These are phyloP conservation scores for Ustilago hordei DNA, from an alignment of 1,284 basidiomycete species.

Conservation along the genomic window DNA sequence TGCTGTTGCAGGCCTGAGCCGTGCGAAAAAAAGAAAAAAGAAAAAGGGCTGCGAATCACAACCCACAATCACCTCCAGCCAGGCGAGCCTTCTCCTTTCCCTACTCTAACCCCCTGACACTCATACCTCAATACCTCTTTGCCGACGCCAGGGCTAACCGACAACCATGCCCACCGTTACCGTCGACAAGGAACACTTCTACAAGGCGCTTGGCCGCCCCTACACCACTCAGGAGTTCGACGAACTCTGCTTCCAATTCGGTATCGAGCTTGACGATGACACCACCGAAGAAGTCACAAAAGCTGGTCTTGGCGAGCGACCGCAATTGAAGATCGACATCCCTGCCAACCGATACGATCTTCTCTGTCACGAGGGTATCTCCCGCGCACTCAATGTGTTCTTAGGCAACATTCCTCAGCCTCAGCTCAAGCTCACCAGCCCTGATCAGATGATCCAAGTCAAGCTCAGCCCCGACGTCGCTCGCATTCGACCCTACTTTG, in stretches of 20 bases:
- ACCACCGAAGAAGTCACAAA: conserved; percentile 89
- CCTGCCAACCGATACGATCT: conserved; percentile 98
- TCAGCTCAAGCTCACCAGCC: conserved; percentile 50
- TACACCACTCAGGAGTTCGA: conserved; percentile 88
- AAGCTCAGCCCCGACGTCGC: conserved; percentile 43
- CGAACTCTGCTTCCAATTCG: conserved; percentile 95
- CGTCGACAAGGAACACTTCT: conserved; percentile 95
- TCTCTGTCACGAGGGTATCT: conserved; percentile 95
- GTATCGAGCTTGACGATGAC: conserved; percentile 97
- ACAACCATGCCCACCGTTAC: conserved; percentile 87
- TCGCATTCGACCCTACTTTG: conserved; percentile 89
- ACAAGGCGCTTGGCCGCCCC: conserved; percentile 82
- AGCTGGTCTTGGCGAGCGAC: conserved; percentile 78
- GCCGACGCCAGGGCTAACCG: neutral
- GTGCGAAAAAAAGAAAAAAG: conserved; percentile 3
- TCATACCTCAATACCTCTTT: neutral
- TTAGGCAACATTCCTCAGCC: conserved; percentile 80
- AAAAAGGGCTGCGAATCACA: conserved; percentile 7
- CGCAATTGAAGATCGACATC: conserved; percentile 98
- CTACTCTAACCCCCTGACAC: neutral
- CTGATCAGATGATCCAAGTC: conserved; percentile 55
- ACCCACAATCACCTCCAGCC: conserved; percentile 1
- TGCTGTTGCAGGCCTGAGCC: neutral
- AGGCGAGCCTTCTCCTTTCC: neutral
- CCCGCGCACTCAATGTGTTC: conserved; percentile 87